A percentile compares a stretch with the other conserved stretches of the same genome.
These are phyloP conservation scores for Citrus glauca DNA, from an alignment of 345 rosid species.

Conservation along the genomic window DNA sequence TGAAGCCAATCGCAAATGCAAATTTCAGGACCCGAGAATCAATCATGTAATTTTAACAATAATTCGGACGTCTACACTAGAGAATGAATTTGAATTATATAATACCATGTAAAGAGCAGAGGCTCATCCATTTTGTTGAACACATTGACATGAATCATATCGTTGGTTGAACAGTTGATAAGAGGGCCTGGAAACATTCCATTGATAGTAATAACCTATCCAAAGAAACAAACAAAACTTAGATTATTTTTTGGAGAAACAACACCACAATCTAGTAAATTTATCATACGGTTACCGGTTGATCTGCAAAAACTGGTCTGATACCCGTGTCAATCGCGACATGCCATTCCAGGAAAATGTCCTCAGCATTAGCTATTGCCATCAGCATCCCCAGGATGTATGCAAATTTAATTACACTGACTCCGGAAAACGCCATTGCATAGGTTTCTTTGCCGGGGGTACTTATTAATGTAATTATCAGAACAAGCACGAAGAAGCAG, in stretches of 20 bases:
- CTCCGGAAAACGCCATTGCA: slow-evolving; percentile 10
- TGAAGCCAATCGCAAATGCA: neutral
- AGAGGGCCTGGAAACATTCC: slow-evolving; percentile 49
- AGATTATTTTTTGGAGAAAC: no score
- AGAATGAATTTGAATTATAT: no score
- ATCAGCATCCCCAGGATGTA: neutral
- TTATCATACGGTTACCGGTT: slow-evolving; percentile 19
- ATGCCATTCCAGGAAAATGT: slow-evolving; percentile 31
- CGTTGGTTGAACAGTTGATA: slow-evolving; percentile 43
- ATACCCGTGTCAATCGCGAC: slow-evolving; percentile 18
- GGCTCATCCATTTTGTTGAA: slow-evolving; percentile 47
- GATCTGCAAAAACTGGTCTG: slow-evolving; percentile 4
- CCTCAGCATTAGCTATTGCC: slow-evolving; percentile 8
- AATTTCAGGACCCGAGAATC: no score
- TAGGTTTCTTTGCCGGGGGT: neutral
- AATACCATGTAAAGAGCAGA: slow-evolving; percentile 42
- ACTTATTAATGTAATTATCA: neutral
- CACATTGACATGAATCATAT: slow-evolving; percentile 40
- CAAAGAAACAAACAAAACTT: neutral
- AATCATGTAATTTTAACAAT: no score
- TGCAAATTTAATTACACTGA: slow-evolving; percentile 2
- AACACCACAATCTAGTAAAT: no score
- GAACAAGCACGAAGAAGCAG: slow-evolving; percentile 1
- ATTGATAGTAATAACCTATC: slow-evolving; percentile 40
- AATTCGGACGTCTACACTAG: no score